A percentile compares a stretch with the other conserved stretches of the same genome.
phyloP scores from a whole-genome alignment of 169 alveolate genomes.

The Fabrea salina region DNA sequence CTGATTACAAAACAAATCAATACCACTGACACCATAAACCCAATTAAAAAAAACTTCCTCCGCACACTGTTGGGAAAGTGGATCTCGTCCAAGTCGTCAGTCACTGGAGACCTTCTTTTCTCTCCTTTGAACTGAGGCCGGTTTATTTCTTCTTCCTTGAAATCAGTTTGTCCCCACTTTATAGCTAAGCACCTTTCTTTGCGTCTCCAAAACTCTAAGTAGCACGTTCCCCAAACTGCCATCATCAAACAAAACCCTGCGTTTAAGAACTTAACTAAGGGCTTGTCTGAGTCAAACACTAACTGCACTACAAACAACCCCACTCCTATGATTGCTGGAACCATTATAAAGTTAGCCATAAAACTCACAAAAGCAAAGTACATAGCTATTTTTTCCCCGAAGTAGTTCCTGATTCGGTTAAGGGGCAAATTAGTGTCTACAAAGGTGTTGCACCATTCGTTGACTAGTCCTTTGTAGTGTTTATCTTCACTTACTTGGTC shows the following conservation, averaged over 20 bases:
- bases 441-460: not conserved
- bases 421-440: not conserved
- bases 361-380: conserved; percentile 66
- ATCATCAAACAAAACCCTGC: conserved; percentile 35
- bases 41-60: not conserved
- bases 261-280: not conserved
- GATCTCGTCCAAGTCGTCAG: conserved; percentile 35
- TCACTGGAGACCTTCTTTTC: conserved; percentile 46
- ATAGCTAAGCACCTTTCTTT: conserved; percentile 42
- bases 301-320: conserved; percentile 31
- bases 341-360: conserved; percentile 51
- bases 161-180: conserved; percentile 54
- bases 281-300: not conserved
- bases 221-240: conserved; percentile 36
- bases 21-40: conserved; percentile 2
- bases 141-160: conserved; percentile 37
- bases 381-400: conserved; percentile 69
- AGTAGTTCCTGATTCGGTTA: conserved; percentile 44
- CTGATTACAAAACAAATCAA: conserved; percentile 21
- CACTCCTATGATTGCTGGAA: conserved; percentile 58
- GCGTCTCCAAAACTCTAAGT: conserved; percentile 52
- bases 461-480: not conserved
- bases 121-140: conserved; percentile 35
- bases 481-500: not conserved
- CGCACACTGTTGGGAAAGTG: conserved; percentile 9